These are phyloP conservation scores for Suillus fuscotomentosus DNA, from an alignment of 768 basidiomycete genomes.

Conservation along the genomic window DNA sequence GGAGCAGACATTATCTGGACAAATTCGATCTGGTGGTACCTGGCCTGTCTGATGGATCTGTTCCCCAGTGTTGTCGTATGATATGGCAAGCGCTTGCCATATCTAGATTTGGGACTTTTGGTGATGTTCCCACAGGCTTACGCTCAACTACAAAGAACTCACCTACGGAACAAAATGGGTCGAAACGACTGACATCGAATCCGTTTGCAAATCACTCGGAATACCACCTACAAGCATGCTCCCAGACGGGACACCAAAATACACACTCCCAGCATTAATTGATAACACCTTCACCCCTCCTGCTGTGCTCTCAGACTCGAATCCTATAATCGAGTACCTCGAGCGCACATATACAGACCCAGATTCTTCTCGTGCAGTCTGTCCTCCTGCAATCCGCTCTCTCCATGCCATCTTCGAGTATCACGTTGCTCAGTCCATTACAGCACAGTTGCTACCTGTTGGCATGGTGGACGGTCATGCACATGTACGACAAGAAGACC, in stretches of 20 bases:
- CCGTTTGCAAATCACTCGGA: constrained; percentile 20
- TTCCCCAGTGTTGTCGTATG: neutral
- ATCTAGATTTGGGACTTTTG: neutral
- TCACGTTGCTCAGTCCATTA: constrained; percentile 16
- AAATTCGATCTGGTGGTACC: neutral
- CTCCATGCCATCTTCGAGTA: constrained; percentile 25
- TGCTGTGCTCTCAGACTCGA: constrained; percentile 32
- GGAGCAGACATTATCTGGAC: neutral
- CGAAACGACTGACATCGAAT: constrained; percentile 24
- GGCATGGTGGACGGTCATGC: constrained; percentile 18
- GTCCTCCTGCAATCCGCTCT: constrained; percentile 19
- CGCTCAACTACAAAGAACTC: constrained; percentile 30
- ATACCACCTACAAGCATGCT: constrained; percentile 28
- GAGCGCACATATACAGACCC: constrained; percentile 26
- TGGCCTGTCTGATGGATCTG: neutral
- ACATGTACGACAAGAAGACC: constrained; percentile 23
- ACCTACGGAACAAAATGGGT: constrained; percentile 28
- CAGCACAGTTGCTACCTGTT: constrained; percentile 16
- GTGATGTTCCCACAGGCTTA: constrained; percentile 13
- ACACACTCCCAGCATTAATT: constrained; percentile 34
- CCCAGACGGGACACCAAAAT: constrained; percentile 25
- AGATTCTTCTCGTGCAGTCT: constrained; percentile 13
- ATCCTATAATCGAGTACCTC: constrained; percentile 36
- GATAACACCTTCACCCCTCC: constrained; percentile 19
- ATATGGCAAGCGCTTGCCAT: neutral